Percentiles rank a stretch among this genome's conserved stretches.
These are phyloP conservation scores for Coffea humblotiana DNA, from an alignment of 305 asterid species.

Conservation along the genomic window DNA sequence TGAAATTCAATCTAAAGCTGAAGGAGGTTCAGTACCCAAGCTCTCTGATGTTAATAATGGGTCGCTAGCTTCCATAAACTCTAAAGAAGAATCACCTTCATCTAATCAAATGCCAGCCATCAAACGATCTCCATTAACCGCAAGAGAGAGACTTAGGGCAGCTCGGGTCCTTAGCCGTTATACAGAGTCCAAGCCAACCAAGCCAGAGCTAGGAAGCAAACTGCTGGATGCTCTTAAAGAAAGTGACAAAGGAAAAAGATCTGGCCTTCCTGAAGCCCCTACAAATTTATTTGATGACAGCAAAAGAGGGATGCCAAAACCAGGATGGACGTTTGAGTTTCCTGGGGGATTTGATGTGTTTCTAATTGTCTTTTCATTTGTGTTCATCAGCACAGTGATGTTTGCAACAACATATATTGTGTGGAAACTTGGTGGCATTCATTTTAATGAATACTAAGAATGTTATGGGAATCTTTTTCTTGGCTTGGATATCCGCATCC, in stretches of 20 bases:
- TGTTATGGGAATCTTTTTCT: not conserved
- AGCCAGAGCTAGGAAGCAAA: conserved; percentile 62
- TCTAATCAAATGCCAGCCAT: conserved; percentile 34
- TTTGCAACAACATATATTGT: conserved; percentile 78
- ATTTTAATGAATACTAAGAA: conserved; percentile 59
- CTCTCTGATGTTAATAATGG: conserved; percentile 25
- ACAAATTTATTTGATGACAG: conserved; percentile 72
- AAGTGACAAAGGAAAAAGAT: conserved; percentile 69
- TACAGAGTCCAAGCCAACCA: conserved; percentile 65
- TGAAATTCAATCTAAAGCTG: conserved; percentile 15
- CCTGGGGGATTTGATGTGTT: conserved; percentile 71
- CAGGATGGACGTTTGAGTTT: conserved; percentile 64
- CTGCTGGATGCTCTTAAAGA: conserved; percentile 67
- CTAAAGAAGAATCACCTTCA: conserved; percentile 25
- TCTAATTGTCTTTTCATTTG: conserved; percentile 59
- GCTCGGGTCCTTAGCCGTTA: conserved; percentile 85
- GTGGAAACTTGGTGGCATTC: conserved; percentile 93
- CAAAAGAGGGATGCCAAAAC: conserved; percentile 79
- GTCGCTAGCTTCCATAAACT: conserved; percentile 25
- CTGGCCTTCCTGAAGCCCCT: conserved; percentile 85
- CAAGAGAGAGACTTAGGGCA: conserved; percentile 88
- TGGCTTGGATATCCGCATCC: conserved; percentile 2
- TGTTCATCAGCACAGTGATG: conserved; percentile 74
- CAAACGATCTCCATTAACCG: conserved; percentile 71
- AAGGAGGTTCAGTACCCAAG: conserved; percentile 20